Evolutionary conservation across 495 filamentous ascomycete species (phyloP), one percentile per base, ranked within the genome.

Genomic region (Tetracladium setigerum): DNA sequence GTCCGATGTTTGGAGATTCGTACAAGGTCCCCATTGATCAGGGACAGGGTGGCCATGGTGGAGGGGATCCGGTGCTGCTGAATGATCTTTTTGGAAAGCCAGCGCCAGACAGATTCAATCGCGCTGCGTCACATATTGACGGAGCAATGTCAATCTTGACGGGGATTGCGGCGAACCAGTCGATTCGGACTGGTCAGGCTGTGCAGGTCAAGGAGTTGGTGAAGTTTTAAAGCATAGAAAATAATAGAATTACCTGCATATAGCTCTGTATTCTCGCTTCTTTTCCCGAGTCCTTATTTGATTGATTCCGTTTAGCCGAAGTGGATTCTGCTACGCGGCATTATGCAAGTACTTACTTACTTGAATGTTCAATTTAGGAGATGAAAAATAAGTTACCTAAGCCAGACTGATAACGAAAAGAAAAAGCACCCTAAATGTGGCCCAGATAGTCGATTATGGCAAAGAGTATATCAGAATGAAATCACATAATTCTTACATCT

Each of bases 101-200:
- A 9, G 49, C 17, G 1, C 53, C 60, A 16, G 68, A 71, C 38
- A 62, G 68, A 59, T 68, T 67, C 47, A 65, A 64, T 58, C 52
- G 66, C 1, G 67, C 64, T 2, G 69, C 68, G 19, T 66, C 64
- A 43, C 72, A 78, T 57, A 52, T 78, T 9, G 74, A 81, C 47
- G 77, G 76, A 2, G 76, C 73, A 0, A 60, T 68, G 50, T 76
- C 72, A 5, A 78, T 81, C 36, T 31, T 77, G 50, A 78, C 74
- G 0, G 77, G 76, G 0, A 76, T 81, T 51, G 74, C 72, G 19
- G 76, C 75, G 5, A 81, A 79, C 47, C 62, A 58, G 57, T 76
- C 76, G 5, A 73, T 79, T 30, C 66, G 68, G 1, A 78, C 69
- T 38, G 75, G 74, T 0, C 66, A 69, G 46, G 67, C 70, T n/a